Base-by-base conservation (phyloP, 371 early-diverging fungal species). In the Cokeromyces recurvatus region DNA sequence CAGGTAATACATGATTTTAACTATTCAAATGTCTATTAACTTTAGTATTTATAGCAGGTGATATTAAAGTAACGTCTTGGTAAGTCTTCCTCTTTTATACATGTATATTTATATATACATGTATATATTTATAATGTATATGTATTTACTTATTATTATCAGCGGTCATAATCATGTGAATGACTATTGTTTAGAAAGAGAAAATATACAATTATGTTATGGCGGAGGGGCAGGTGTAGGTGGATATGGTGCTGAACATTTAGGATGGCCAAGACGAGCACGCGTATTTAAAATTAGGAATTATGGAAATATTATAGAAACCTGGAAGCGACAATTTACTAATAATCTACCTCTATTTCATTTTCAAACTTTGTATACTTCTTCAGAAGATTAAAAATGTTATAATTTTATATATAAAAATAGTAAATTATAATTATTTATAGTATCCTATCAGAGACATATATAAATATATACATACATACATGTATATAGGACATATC, bases 81-180 rank as follows among this genome's bases (percentile, higher is more conserved):
- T 64, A 53, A 43, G 53, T 53, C 8, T 11, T 1, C 15, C 25
- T 27, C 5, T 10, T 46, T n/a, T 44, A 23, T 34, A 9, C 0
- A 12, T 22, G n/a, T n/a, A n/a, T 32, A 32, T 32, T 6, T 11
- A 22, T 16, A 8, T 27, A 27, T 27, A 27, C 11, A 27, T 27
- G 11, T 27, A 27, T 27, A 27, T 27, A 27, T 7, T 27, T 11
- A 27, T 27, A 7, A 27, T 11, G 29, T 27, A 11, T 27, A 27
- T 17, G 17, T 20, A 32, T 37, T 5, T 15, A 38, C 3, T 20
- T n/a, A n/a, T n/a, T 23, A 17, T 11, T 34, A 4, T 37, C 45
- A 69, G 70, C 32, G 79, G 79, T 8, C 76, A 74, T 29, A 68
- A 78, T 38, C 79, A 78, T 57, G 49, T 68, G 3, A 78, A 78